Conservation (phyloP, 441 rosid species). For the Populus hybrid region DNA sequence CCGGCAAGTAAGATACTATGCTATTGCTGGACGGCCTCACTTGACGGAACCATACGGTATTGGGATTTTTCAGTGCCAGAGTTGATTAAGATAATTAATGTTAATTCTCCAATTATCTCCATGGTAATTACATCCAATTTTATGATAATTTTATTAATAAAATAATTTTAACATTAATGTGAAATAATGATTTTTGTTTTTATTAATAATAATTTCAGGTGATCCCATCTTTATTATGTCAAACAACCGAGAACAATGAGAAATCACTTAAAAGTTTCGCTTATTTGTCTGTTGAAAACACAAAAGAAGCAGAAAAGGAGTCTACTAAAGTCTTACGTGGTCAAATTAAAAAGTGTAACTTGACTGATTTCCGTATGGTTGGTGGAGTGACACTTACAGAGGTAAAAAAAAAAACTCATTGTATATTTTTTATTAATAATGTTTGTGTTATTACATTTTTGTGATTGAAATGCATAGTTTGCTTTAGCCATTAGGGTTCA, state of each 20-base stretch:
- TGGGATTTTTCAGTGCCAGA: constrained; percentile 90
- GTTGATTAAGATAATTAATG: constrained; percentile 63
- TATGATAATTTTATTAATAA: not conserved
- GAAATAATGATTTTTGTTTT: not conserved
- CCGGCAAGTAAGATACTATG: constrained; percentile 53
- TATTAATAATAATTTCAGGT: constrained; percentile 43
- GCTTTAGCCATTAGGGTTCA: not conserved
- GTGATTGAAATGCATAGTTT: too few species aligned
- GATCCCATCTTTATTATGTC: constrained; percentile 62
- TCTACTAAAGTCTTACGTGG: constrained; percentile 27
- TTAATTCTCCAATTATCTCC: constrained; percentile 59
- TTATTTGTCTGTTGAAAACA: constrained; percentile 59
- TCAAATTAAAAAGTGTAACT: constrained; percentile 66
- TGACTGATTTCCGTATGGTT: constrained; percentile 52
- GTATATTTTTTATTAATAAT: not conserved
- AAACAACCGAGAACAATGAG: constrained; percentile 32
- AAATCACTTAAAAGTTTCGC: constrained; percentile 49
- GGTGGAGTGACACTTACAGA: constrained; percentile 69
- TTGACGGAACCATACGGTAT: constrained; percentile 82
- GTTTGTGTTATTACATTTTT: too few species aligned
- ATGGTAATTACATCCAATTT: constrained; percentile 36
- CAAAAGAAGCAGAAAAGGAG: constrained; percentile 16
- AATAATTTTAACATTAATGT: not conserved
- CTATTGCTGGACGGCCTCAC: constrained; percentile 93
- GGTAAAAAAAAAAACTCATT: constrained; percentile 34